Evolutionary conservation across 179 eudicot genomes (phyloP).

Genomic region (Sideroxylon spinosum): DNA sequence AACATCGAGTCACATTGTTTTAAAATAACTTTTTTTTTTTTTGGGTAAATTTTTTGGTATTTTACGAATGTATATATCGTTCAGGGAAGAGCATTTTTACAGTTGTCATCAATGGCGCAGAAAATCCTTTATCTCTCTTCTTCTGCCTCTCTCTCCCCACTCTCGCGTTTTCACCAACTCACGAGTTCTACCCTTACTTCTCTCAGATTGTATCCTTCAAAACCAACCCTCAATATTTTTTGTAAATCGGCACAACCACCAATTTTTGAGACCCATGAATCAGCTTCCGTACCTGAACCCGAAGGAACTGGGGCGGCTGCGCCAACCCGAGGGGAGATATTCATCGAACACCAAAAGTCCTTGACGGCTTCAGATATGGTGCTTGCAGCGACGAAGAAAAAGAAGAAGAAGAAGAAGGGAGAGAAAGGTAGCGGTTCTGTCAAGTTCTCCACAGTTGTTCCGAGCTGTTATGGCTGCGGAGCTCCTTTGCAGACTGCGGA

Average conservation of each 20-base stretch:
- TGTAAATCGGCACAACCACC: conserved; percentile 32
- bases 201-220: conserved; percentile 30
- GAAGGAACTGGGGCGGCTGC: conserved; percentile 66
- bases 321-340: conserved; percentile 69
- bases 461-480: conserved; percentile 87
- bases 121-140: conserved; percentile 34
- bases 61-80: too few relatives aligned
- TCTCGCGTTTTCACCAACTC: conserved; percentile 31
- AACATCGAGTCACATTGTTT: too few relatives aligned
- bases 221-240: conserved; percentile 31
- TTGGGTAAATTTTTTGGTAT: too few relatives aligned
- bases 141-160: conserved; percentile 30
- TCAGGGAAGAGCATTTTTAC: background rate
- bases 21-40: too few relatives aligned
- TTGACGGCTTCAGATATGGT: conserved; percentile 43
- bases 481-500: conserved; percentile 80
- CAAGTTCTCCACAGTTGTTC: conserved; percentile 24
- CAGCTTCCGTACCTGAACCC: conserved; percentile 30
- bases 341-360: conserved; percentile 56
- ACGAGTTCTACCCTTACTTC: conserved; percentile 26
- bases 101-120: conserved; percentile 46
- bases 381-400: conserved; percentile 28
- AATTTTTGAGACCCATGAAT: conserved; percentile 15
- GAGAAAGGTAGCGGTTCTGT: conserved; percentile 34
- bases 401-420: conserved; percentile 40